Percentiles rank a stretch among this genome's conserved stretches.
phyloP scores from a whole-genome alignment of 306 rosid species.

The Morella rubra region DNA sequence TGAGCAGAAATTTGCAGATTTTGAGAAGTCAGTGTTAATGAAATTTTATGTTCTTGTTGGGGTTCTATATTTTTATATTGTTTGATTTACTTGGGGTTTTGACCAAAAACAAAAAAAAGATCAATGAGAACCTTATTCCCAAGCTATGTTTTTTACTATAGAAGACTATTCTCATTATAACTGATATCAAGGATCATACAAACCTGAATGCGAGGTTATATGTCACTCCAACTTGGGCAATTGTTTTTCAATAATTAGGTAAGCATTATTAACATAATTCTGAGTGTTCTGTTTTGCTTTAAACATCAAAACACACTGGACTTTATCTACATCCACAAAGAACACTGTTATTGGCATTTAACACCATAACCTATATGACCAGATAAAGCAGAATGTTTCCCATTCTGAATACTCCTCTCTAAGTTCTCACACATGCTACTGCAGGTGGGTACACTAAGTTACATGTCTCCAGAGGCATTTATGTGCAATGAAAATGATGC shows the following conservation, averaged over 20 bases:
- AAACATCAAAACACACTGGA: background rate
- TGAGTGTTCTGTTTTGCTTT: too few species aligned
- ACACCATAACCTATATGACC: background rate
- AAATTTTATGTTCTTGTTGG: background rate
- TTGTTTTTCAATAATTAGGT: background rate
- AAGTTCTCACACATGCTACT: background rate
- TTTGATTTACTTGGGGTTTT: background rate
- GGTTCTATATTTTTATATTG: background rate
- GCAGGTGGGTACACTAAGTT: constrained; percentile 92
- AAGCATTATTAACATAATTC: too few species aligned
- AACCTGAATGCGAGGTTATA: background rate
- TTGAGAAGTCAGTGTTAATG: background rate
- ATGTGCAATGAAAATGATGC: constrained; percentile 92
- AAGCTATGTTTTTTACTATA: background rate
- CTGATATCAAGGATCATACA: background rate
- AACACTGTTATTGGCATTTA: too few species aligned
- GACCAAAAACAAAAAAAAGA: background rate
- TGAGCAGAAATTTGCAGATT: background rate
- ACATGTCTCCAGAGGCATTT: constrained; percentile 98
- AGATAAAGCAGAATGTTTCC: background rate
- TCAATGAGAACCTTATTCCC: background rate
- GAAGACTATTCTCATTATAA: too few species aligned
- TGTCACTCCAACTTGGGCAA: background rate
- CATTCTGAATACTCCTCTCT: background rate
- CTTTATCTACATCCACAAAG: background rate